Base-by-base conservation (phyloP, 257 asterid species). In the Buddleja alternifolia region DNA sequence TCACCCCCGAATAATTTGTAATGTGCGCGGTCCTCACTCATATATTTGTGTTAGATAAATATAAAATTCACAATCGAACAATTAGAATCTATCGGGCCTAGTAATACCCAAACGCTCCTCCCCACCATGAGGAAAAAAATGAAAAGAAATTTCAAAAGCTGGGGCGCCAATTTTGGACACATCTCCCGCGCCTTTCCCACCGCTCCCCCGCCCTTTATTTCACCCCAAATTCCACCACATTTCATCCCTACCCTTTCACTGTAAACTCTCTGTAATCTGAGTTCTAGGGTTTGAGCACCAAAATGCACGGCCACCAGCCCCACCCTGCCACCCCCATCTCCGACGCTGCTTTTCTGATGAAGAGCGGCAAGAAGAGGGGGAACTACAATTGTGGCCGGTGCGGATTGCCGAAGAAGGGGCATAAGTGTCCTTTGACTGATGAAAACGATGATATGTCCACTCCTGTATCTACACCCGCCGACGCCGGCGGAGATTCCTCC, bases 381-480 rank as follows among this genome's bases (percentile, higher is more conserved):
- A 81, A 36, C 77, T 94, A 94, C 75, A 91, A 75, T 86, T 94
- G 99, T 21, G 96, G 99, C 29, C 90, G 97, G 1, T 94, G 99
- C 63, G 97, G 97, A 1, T 62, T 68, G 6, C 97, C 99, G 1
- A 94, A 94, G 64, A 89, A 84, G 77, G 99, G 99, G 34, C 99
- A 94, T 14, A 51, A 44, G 8, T 94, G 97, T 57, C 69, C 69
- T 8, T 6, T 76, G 3, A 32, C 84, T 2, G 29, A 67, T 9
- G 34, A 29, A 8, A 69, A 15, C 10, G 79, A 70, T 19, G 77
- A 51, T 9, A 56, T 67, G 0, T 19, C 67, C 32, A 67, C 84
- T 51, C 77, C 83, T 0, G 36, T 80, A 1, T 67, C 85, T 29
- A 72, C 74, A 2, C 75, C 82, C 24, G 68, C 86, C 8, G 74